Evolutionary conservation across 306 rosid species (phyloP).

Genomic region (Potentilla sterilis): DNA sequence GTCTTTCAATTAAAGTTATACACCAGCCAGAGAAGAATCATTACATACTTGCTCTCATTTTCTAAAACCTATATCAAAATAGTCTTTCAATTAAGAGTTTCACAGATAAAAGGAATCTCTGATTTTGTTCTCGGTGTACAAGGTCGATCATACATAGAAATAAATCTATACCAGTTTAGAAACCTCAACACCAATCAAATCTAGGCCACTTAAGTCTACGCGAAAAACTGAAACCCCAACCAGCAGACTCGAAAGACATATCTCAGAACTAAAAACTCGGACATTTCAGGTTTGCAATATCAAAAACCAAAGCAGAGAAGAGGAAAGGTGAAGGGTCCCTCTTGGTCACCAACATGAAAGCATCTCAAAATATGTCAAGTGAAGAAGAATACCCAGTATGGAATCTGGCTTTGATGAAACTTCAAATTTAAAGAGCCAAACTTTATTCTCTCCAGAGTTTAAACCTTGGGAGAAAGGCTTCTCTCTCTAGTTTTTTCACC

Average conservation of each 20-base stretch:
- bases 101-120: background rate
- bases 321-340: background rate
- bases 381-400: background rate
- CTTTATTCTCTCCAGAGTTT: background rate
- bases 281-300: conserved; percentile 7
- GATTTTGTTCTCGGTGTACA: background rate
- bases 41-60: background rate
- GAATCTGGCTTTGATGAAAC: conserved; percentile 6
- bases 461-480: background rate
- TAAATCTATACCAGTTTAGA: background rate
- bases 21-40: background rate
- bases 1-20: no score
- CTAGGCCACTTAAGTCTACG: background rate
- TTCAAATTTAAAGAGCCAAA: background rate
- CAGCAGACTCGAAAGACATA: background rate
- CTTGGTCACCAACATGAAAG: background rate
- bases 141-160: background rate
- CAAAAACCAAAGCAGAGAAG: background rate
- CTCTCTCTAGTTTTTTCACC: background rate
- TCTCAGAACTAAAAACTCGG: background rate
- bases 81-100: background rate
- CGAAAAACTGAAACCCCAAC: background rate
- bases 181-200: background rate
- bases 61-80: no score
- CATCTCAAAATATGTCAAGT: background rate